phyloP scores from a whole-genome alignment of 768 basidiomycete genomes.

The Boletales sp. region DNA sequence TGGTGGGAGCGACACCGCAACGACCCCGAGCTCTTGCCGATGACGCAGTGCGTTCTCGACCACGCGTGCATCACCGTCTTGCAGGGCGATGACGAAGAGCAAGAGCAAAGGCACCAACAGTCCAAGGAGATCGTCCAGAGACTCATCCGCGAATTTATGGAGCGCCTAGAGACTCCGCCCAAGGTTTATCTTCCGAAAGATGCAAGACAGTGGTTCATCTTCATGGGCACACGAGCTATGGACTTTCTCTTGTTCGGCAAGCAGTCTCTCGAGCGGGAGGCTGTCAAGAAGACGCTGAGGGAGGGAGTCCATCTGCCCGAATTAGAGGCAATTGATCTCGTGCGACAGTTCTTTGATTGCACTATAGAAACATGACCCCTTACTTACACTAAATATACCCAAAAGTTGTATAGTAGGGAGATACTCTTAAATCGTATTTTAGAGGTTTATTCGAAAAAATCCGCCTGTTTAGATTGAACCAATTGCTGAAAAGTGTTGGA shows the following conservation, averaged over 20 bases:
- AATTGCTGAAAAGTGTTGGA: too few relatives aligned
- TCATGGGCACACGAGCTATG: conserved; percentile 13
- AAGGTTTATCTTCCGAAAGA: conserved; percentile 11
- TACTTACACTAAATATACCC: background rate
- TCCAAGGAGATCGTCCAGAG: conserved; percentile 11
- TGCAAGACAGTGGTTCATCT: conserved; percentile 11
- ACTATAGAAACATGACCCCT: conserved; percentile 3
- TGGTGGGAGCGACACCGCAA: conserved; percentile 31
- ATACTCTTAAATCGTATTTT: too few relatives aligned
- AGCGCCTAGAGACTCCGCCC: background rate
- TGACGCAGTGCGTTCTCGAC: conserved; percentile 3
- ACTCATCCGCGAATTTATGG: conserved; percentile 14
- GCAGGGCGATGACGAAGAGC: conserved; percentile 16
- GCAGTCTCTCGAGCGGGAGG: conserved; percentile 8
- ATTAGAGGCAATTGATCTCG: conserved; percentile 6
- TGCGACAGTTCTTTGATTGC: conserved; percentile 11
- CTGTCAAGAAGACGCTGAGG: conserved; percentile 6
- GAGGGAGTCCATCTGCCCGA: conserved; percentile 9
- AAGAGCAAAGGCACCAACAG: conserved; percentile 12
- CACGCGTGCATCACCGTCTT: conserved; percentile 32
- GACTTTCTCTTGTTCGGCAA: conserved; percentile 11
- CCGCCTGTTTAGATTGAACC: too few relatives aligned
- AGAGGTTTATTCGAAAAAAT: too few relatives aligned
- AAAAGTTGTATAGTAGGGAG: too few relatives aligned
- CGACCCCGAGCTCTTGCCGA: conserved; percentile 5